phyloP scores from a whole-genome alignment of 2,329 filamentous ascomycete species.

The Aspergillus sp. region DNA sequence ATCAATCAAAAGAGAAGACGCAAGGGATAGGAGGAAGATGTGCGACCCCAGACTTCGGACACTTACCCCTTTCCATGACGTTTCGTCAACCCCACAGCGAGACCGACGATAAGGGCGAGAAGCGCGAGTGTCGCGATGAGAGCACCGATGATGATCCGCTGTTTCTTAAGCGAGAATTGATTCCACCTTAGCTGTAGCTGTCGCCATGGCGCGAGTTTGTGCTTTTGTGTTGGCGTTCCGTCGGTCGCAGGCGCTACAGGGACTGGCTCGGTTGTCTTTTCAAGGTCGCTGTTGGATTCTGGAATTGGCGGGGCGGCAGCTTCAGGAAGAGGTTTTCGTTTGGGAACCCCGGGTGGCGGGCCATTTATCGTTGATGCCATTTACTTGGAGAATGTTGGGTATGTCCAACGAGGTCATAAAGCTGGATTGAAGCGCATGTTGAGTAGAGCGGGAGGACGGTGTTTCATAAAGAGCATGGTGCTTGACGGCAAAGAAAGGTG shows the following conservation, averaged over 20 bases:
- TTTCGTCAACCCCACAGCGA: slow-evolving; percentile 26
- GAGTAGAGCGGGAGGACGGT: background rate
- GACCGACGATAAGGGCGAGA: slow-evolving; percentile 25
- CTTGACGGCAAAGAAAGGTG: background rate
- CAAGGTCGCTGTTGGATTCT: slow-evolving; percentile 1
- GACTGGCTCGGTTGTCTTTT: slow-evolving; percentile 14
- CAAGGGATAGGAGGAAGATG: background rate
- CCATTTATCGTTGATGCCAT: background rate
- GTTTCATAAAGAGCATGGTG: background rate
- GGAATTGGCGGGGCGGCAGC: background rate
- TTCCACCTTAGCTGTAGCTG: slow-evolving; percentile 7
- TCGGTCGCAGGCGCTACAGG: background rate
- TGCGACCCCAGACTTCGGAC: background rate
- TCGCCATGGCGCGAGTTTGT: background rate
- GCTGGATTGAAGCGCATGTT: background rate
- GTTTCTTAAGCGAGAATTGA: slow-evolving; percentile 11
- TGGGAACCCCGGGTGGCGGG: slow-evolving; percentile 1
- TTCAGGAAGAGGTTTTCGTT: slow-evolving; percentile 9
- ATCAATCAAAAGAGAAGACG: background rate
- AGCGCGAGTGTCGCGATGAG: slow-evolving; percentile 11
- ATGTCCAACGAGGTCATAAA: background rate
- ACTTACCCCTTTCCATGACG: slow-evolving; percentile 15
- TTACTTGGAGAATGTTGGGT: background rate
- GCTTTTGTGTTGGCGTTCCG: background rate
- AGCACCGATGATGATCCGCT: slow-evolving; percentile 19